Percentiles rank a stretch among this genome's conserved stretches.
Conservation (phyloP, 495 filamentous ascomycete species). For the Parachaetomium inaequale region DNA sequence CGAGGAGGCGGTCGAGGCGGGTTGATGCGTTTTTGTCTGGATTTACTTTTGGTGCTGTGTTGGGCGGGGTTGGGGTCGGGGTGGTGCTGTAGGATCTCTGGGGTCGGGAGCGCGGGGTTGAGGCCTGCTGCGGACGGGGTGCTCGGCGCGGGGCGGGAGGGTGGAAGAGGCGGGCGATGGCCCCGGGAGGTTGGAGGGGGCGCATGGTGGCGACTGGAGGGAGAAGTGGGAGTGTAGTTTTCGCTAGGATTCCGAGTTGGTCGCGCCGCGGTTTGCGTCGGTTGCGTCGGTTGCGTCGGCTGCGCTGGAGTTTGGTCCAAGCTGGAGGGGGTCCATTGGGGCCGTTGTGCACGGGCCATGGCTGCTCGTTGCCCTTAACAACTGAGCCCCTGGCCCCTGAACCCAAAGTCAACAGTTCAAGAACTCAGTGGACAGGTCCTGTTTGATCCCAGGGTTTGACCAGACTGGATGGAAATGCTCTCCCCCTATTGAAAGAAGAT, state of each 20-base stretch:
- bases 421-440: no score
- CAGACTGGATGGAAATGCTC: no score
- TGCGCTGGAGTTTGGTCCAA: no score
- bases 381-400: not conserved
- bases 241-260: not conserved
- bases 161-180: constrained; percentile 1
- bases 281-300: no score
- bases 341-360: not conserved
- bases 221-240: not conserved
- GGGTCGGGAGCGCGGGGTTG: not conserved
- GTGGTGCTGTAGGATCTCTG: not conserved
- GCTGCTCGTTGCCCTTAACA: constrained; percentile 4
- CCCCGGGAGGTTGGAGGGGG: not conserved
- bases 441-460: no score
- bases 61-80: not conserved
- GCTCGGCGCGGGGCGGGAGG: not conserved
- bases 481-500: no score
- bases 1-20: constrained; percentile 55
- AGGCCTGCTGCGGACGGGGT: no score
- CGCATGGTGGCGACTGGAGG: not conserved
- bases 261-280: not conserved
- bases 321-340: not conserved
- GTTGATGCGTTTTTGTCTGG: not conserved
- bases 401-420: not conserved
- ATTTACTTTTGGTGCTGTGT: not conserved